Percentiles rank a stretch among this genome's conserved stretches.
phyloP scores from a whole-genome alignment of 257 asterid species.

The Petrea volubilis region DNA sequence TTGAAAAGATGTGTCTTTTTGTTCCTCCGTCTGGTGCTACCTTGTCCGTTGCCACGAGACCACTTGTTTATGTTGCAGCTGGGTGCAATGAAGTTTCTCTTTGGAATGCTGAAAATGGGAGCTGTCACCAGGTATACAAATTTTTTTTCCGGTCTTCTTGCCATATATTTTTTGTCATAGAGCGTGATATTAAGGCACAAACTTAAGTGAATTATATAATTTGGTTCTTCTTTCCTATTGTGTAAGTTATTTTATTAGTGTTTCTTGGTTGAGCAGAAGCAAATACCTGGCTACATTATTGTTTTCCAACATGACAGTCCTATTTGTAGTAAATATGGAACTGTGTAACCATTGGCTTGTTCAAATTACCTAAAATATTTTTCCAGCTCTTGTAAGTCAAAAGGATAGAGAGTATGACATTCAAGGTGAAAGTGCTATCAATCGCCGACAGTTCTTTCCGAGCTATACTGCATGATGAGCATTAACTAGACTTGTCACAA shows the following conservation, averaged over 20 bases:
- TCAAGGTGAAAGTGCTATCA: neutral
- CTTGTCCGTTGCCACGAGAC: conserved; percentile 82
- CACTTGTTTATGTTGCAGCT: conserved; percentile 95
- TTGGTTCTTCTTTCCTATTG: neutral
- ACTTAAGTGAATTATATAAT: conserved; percentile 23
- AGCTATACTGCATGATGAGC: conserved; percentile 10
- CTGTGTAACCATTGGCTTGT: neutral
- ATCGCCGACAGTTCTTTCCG: conserved; percentile 2
- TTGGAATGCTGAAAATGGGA: conserved; percentile 97
- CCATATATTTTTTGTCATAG: neutral
- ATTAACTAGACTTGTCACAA: neutral
- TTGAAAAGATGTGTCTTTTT: conserved; percentile 91
- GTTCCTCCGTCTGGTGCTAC: conserved; percentile 87
- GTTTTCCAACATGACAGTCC: conserved; percentile 16
- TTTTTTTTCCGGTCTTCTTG: conserved; percentile 3
- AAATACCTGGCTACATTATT: neutral
- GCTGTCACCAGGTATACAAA: conserved; percentile 91
- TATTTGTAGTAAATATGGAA: neutral
- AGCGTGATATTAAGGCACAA: conserved; percentile 9
- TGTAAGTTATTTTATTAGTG: neutral
- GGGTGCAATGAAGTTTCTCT: conserved; percentile 97
- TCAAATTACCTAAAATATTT: neutral
- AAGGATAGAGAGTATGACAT: neutral
- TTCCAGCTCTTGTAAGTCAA: neutral
- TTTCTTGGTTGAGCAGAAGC: conserved; percentile 3